A percentile compares a stretch with the other conserved stretches of the same genome.
phyloP scores from a whole-genome alignment of 2,329 filamentous ascomycete genomes.

The Fusarium robinianum region DNA sequence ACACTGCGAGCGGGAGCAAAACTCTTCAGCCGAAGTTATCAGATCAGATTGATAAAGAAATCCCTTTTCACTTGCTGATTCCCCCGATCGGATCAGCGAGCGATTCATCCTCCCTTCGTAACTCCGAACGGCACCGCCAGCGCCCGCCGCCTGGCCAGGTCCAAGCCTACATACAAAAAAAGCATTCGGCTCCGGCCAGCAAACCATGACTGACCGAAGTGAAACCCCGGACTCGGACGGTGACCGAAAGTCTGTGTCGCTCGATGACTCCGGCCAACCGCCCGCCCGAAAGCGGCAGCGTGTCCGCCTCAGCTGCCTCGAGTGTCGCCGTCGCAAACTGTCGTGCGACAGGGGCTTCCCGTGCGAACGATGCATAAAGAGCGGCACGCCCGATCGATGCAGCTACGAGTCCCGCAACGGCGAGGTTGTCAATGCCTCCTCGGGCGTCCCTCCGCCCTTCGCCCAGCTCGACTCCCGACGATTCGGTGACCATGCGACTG shows the following conservation, averaged over 20 bases:
- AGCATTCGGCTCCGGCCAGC: conserved; percentile 15
- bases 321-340: conserved; percentile 64
- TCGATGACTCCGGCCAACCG: conserved; percentile 41
- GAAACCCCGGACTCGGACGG: conserved; percentile 47
- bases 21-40: conserved; percentile 41
- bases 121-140: conserved; percentile 39
- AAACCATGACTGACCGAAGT: conserved; percentile 43
- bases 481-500: conserved; percentile 39
- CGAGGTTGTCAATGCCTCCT: conserved; percentile 53
- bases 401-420: conserved; percentile 62
- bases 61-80: conserved; percentile 36
- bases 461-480: conserved; percentile 47
- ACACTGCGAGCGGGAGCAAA: conserved; percentile 23
- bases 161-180: conserved; percentile 14
- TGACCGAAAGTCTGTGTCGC: conserved; percentile 35
- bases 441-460: conserved; percentile 51
- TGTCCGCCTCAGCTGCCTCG: conserved; percentile 62
- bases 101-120: conserved; percentile 39
- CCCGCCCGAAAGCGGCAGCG: conserved; percentile 61
- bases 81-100: conserved; percentile 31
- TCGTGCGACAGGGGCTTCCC: conserved; percentile 66
- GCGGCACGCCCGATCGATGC: conserved; percentile 62
- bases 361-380: conserved; percentile 66
- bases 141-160: conserved; percentile 28
- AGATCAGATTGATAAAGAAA: conserved; percentile 49